These are phyloP conservation scores for Chlorencoelia australis DNA, from an alignment of 2,329 filamentous ascomycete genomes.

Conservation along the genomic window DNA sequence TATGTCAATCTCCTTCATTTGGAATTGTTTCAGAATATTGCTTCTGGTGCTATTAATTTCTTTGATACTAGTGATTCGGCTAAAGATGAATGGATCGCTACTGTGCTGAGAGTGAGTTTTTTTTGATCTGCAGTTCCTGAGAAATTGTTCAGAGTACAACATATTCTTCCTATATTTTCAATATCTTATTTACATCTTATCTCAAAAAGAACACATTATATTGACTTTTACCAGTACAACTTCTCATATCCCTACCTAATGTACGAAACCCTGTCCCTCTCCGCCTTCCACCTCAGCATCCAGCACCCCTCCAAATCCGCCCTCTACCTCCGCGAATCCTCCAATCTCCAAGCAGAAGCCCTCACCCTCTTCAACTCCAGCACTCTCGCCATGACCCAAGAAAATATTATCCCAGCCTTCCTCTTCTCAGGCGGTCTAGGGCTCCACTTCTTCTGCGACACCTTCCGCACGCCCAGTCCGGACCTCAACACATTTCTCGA, in stretches of 20 bases:
- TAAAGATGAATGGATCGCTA: too few relatives aligned
- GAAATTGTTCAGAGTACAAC: too few relatives aligned
- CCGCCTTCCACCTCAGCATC: constrained; percentile 27
- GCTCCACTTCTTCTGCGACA: constrained; percentile 30
- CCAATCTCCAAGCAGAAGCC: constrained; percentile 24
- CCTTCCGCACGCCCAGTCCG: constrained; percentile 23
- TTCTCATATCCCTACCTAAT: constrained; percentile 25
- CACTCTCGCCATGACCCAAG: constrained; percentile 9
- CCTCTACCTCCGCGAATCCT: constrained; percentile 26
- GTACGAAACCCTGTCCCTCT: constrained; percentile 27
- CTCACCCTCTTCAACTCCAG: constrained; percentile 23
- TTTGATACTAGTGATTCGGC: too few relatives aligned
- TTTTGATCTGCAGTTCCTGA: too few relatives aligned
- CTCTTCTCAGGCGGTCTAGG: constrained; percentile 25
- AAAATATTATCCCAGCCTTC: constrained; percentile 22
- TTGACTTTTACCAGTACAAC: too few relatives aligned
- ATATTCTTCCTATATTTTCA: too few relatives aligned
- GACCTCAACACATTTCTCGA: constrained; percentile 25
- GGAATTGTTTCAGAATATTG: constrained; percentile 27
- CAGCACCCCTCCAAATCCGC: constrained; percentile 11
- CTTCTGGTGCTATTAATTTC: too few relatives aligned
- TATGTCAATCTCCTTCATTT: constrained; percentile 28
- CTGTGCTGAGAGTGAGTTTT: too few relatives aligned
- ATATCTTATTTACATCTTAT: too few relatives aligned
- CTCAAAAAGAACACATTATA: too few relatives aligned